Base-by-base conservation (phyloP, 306 rosid species). In the Arachis hypogaea region DNA sequence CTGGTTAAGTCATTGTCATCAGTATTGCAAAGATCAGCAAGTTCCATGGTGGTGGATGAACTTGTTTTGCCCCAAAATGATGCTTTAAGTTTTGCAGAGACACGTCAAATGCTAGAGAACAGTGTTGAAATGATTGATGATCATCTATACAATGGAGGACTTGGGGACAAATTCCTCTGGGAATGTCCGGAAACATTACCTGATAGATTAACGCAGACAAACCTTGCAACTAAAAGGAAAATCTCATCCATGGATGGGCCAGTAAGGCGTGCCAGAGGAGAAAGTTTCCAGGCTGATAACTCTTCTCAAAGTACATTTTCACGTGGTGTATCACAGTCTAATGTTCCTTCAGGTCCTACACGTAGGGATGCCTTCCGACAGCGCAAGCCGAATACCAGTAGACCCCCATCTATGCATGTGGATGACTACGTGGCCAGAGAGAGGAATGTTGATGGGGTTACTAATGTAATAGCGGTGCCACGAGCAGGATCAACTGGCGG, bases 391-490 rank as follows among this genome's bases (percentile, higher is more conserved):
- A 94, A 94, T 86, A 94, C 98, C 72, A 94, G 99, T 86, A 77
- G 99, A 83, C 99, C 99, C 1, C 99, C 99, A 58, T 94, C 99
- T 79, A 94, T 92, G 98, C 99, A 94, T 63, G 99, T 94, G 77
- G 99, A 94, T 83, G 98, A 94, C 78, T 94, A 90, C 58, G 93
- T 92, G 75, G 99, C 99, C 3, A 88, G 99, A 85, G 99, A 94
- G 82, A 92, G 96, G 80, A 91, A 84, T 75, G 88, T 87, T 54
- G 98, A 94, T 5, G 89, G 89, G 69, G 89, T 81, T 69, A 79
- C 86, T 64, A 91, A 92, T 66, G 96, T 92, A 63, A 92, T 94
- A 80, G 74, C 97, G 46, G 86, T 94, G 68, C 92, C 86, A 44
- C 85, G 99, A 69, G 65, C 91, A 54, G 99, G 97, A 74, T 81